phyloP scores from a whole-genome alignment of 2,329 filamentous ascomycete species.

The Lecanicillium sp. region DNA sequence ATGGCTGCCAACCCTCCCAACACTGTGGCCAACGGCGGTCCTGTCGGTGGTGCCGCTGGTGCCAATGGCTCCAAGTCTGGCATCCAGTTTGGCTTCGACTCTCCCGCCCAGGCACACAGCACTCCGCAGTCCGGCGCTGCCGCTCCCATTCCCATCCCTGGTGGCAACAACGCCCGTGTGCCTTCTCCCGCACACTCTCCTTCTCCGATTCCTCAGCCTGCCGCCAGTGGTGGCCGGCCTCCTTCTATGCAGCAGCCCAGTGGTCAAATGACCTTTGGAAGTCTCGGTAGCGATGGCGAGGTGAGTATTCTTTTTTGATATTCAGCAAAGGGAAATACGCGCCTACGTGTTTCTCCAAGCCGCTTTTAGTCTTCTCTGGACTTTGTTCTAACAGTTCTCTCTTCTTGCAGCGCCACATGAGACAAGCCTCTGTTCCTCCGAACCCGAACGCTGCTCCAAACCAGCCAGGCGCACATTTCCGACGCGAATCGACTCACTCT shows the following conservation, averaged over 20 bases:
- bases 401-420: slow-evolving; percentile 53
- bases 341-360: too few species aligned
- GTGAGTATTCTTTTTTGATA: slow-evolving; percentile 51
- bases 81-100: slow-evolving; percentile 80
- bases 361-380: not conserved
- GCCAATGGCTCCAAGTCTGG: slow-evolving; percentile 41
- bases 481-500: slow-evolving; percentile 81
- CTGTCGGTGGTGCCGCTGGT: slow-evolving; percentile 34
- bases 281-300: slow-evolving; percentile 70
- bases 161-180: slow-evolving; percentile 59
- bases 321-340: too few species aligned
- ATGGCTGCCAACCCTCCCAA: slow-evolving; percentile 78
- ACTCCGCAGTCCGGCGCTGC: slow-evolving; percentile 50
- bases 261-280: slow-evolving; percentile 70
- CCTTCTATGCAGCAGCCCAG: slow-evolving; percentile 66
- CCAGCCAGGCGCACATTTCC: slow-evolving; percentile 64
- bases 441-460: slow-evolving; percentile 51
- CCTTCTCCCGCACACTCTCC: slow-evolving; percentile 83
- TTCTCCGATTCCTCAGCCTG: slow-evolving; percentile 84
- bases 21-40: slow-evolving; percentile 67
- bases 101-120: slow-evolving; percentile 58
- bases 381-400: slow-evolving; percentile 13
- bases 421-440: slow-evolving; percentile 55
- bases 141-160: slow-evolving; percentile 54
- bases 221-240: slow-evolving; percentile 76